Conservation (phyloP, 164 flowering plant genomes). For the Chloranthus sessilifolius region DNA sequence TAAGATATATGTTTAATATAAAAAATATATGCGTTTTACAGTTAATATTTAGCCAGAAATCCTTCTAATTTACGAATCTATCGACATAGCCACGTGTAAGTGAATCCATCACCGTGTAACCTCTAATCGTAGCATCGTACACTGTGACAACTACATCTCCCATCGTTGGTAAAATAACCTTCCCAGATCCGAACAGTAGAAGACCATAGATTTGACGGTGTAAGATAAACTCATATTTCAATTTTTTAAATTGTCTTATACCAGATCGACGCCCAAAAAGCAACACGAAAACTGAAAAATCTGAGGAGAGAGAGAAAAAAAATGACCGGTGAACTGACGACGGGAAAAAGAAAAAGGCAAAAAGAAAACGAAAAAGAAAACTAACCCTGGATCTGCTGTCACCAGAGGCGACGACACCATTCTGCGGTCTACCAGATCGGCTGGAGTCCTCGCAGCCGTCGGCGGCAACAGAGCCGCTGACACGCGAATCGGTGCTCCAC, state of each 20-base stretch:
- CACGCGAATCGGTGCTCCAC: constrained; percentile 43
- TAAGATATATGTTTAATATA: no score
- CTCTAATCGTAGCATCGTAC: no score
- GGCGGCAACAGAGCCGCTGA: constrained; percentile 26
- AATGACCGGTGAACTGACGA: neutral
- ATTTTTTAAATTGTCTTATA: no score
- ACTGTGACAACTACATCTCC: no score
- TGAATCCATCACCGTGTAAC: no score
- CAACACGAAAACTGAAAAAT: neutral
- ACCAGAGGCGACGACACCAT: neutral
- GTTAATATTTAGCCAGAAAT: no score
- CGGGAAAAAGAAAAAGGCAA: neutral
- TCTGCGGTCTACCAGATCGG: constrained; percentile 5
- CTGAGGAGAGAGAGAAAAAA: neutral
- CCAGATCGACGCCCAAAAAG: neutral
- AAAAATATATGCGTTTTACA: no score
- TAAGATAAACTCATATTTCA: no score
- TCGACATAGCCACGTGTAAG: no score
- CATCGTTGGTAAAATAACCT: no score
- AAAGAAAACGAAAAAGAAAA: no score
- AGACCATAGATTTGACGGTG: neutral
- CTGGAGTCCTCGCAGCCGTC: constrained; percentile 19
- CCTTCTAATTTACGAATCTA: no score
- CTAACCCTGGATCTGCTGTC: constrained; percentile 17
- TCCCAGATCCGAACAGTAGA: neutral